Evolutionary conservation across 1,139 yeast genomes (phyloP).

Genomic region (Candida dubliniensis): DNA sequence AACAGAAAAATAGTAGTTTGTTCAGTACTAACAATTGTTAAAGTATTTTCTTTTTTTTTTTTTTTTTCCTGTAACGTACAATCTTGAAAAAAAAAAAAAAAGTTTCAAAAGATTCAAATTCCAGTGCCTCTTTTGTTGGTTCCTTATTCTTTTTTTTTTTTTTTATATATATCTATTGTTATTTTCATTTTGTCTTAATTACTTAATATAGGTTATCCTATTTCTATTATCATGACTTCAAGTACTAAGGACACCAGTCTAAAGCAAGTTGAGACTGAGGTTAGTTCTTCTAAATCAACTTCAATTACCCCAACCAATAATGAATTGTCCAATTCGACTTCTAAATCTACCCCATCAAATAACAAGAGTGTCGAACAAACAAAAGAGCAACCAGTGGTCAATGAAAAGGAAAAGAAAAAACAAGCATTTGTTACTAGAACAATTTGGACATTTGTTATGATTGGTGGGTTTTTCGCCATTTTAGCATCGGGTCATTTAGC

Average conservation of each 20-base stretch:
- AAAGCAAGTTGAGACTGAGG: background rate
- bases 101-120: no score
- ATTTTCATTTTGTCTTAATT: background rate
- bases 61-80: no score
- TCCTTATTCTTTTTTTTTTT: background rate
- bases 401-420: constrained; percentile 58
- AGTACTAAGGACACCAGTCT: background rate
- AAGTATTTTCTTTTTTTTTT: no score
- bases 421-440: constrained; percentile 87
- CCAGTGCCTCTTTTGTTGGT: no score
- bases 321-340: background rate
- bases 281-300: no score
- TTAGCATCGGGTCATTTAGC: constrained; percentile 88
- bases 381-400: constrained; percentile 10
- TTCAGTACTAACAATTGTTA: no score
- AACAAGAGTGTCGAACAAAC: constrained; percentile 1
- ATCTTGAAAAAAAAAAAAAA: no score
- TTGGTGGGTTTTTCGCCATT: constrained; percentile 65
- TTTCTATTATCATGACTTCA: constrained; percentile 1
- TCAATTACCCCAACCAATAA: no score
- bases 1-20: no score
- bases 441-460: constrained; percentile 95
- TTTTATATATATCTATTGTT: background rate
- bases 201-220: background rate
- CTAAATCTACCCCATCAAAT: background rate